These are phyloP conservation scores for Agrocybe pediades DNA, from an alignment of 768 basidiomycete species.

Conservation along the genomic window DNA sequence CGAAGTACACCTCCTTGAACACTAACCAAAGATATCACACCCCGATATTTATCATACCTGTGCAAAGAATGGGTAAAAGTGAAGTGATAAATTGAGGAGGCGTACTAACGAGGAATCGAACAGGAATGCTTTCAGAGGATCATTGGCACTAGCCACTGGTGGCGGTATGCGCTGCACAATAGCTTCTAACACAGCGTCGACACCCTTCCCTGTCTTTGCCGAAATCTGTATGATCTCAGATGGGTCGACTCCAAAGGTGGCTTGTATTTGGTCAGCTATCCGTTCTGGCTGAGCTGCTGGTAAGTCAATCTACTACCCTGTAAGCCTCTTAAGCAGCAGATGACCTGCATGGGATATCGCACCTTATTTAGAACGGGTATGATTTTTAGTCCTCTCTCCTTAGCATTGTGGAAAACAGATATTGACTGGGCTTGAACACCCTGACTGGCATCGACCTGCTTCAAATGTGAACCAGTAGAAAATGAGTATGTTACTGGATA, in stretches of 20 bases:
- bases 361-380: constrained; percentile 96
- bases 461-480: constrained; percentile 1
- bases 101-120: constrained; percentile 86
- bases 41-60: constrained; percentile 96
- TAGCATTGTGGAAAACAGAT: constrained; percentile 89
- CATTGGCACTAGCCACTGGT: constrained; percentile 54
- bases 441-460: constrained; percentile 92
- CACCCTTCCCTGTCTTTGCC: constrained; percentile 90
- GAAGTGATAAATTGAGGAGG: constrained; percentile 1
- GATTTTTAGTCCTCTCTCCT: constrained; percentile 76
- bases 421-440: constrained; percentile 98
- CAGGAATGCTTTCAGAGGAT: constrained; percentile 78
- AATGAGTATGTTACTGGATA: not conserved
- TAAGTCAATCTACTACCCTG: constrained; percentile 76
- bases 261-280: constrained; percentile 78
- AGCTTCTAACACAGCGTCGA: constrained; percentile 74
- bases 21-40: constrained; percentile 90
- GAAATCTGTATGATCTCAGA: constrained; percentile 78
- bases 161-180: constrained; percentile 86
- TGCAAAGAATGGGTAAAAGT: constrained; percentile 13
- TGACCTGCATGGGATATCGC: constrained; percentile 5
- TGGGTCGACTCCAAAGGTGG: constrained; percentile 81
- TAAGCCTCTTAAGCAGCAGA: constrained; percentile 1
- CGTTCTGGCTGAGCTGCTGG: constrained; percentile 84
- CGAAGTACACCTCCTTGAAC: constrained; percentile 78